Percentiles rank a stretch among this genome's conserved stretches.
These are phyloP conservation scores for Aureobasidium subglaciale DNA, from an alignment of 2,329 filamentous ascomycete genomes.

Conservation along the genomic window DNA sequence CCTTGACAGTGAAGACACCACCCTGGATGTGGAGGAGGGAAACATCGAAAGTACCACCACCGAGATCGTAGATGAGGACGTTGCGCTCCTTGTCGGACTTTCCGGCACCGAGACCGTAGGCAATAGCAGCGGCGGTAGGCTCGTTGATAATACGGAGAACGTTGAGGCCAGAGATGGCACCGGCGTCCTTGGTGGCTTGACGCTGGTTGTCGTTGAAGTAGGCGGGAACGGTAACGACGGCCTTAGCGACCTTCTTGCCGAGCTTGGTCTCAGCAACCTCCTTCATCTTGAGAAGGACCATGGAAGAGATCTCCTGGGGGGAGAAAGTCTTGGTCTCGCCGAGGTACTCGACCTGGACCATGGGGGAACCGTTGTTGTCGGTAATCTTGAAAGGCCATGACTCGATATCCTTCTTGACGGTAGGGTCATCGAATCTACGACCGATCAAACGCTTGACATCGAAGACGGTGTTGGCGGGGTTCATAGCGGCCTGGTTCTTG, in stretches of 20 bases:
- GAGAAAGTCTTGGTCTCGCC: conserved; percentile 94
- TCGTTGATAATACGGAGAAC: conserved; percentile 99
- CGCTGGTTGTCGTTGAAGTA: conserved; percentile 99
- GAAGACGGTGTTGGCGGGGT: conserved; percentile 96
- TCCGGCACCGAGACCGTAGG: conserved; percentile 92
- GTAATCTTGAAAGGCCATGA: conserved; percentile 99
- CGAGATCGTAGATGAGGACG: conserved; percentile 98
- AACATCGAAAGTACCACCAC: conserved; percentile 99
- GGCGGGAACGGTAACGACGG: conserved; percentile 95
- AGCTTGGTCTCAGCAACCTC: conserved; percentile 98
- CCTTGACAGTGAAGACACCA: conserved; percentile 98
- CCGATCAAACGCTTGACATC: conserved; percentile 99
- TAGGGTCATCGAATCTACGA: conserved; percentile 87
- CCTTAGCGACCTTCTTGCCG: conserved; percentile 98
- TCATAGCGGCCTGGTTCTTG: conserved; percentile 99
- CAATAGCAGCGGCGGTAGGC: conserved; percentile 94
- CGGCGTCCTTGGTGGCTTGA: conserved; percentile 98
- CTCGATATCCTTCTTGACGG: conserved; percentile 98
- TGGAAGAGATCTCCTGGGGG: conserved; percentile 96
- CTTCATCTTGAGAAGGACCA: conserved; percentile 99
- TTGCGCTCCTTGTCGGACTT: conserved; percentile 94
- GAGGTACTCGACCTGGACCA: conserved; percentile 93
- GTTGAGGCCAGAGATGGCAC: conserved; percentile 94
- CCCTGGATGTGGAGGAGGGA: conserved; percentile 98
- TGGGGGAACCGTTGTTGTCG: conserved; percentile 78